Evolutionary conservation across 2,329 filamentous ascomycete genomes (phyloP).

Genomic region (Colletotrichum incanum): DNA sequence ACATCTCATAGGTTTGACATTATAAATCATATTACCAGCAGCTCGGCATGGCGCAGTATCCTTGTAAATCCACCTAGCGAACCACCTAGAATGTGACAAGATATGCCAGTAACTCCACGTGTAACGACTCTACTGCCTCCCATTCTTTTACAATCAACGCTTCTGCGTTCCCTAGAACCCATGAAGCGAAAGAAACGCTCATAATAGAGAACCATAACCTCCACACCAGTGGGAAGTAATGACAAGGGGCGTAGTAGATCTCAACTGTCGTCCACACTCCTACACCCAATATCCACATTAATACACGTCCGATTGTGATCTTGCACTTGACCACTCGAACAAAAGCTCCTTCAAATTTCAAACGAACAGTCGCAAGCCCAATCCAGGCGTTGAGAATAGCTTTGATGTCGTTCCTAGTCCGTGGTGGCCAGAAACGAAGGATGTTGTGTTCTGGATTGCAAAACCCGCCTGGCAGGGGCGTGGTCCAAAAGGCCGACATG

Average conservation of each 20-base stretch:
- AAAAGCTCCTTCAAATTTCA: not conserved
- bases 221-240: slow-evolving; percentile 11
- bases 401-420: slow-evolving; percentile 25
- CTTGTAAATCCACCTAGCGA: not conserved
- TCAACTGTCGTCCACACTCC: slow-evolving; percentile 13
- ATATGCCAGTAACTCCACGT: not conserved
- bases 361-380: not conserved
- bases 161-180: slow-evolving; percentile 3
- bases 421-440: slow-evolving; percentile 17
- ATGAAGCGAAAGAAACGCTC: not conserved
- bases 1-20: not conserved
- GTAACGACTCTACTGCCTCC: not conserved
- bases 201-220: slow-evolving; percentile 5
- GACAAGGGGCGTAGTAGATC: slow-evolving; percentile 14
- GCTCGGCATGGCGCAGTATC: not conserved
- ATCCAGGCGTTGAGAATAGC: slow-evolving; percentile 16
- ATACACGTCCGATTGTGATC: not conserved
- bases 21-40: not conserved
- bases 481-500: not conserved
- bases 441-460: slow-evolving; percentile 11
- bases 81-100: not conserved
- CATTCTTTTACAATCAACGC: not conserved
- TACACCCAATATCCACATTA: slow-evolving; percentile 8
- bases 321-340: slow-evolving; percentile 10
- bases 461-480: not conserved